Base-by-base conservation (phyloP, 805 yeast species). In the Hanseniaspora clermontiae region DNA sequence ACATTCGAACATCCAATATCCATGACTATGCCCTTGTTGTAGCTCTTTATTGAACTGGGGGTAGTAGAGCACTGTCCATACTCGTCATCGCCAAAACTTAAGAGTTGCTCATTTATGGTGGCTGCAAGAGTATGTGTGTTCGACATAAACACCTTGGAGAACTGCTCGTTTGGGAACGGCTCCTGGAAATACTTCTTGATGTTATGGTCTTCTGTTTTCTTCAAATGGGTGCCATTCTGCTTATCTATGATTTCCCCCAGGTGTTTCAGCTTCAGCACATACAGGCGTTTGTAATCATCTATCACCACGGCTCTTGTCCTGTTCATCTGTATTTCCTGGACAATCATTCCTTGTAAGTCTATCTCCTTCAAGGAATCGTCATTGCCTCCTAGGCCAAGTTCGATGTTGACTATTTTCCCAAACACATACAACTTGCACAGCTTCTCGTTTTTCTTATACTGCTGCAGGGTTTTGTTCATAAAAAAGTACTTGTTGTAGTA, bases 81-180 rank as follows among this genome's bases (percentile, higher is more conserved):
- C 17, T 74, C 72, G 63, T 87, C 87, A 59, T 80, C 74, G 0
- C 97, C 97, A 95, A 96, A 90, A 0, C 89, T 68, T 59, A 74
- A 84, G 1, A 87, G 70, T n/a, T 75, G 75, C 40, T 81, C 80
- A 15, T 68, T 61, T 0, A 69, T 63, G 0, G 84, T 77, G 20
- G 85, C 61, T 0, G 77, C 83, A 10, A 88, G 62, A 0, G 87
- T 72, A 64, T 87, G 95, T 62, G 84, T 84, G 61, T 80, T 79
- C 53, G 88, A 81, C 0, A 81, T 65, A 1, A 77, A 78, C 1
- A 80, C 69, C 31, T 65, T 63, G 0, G 69, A 57, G 1, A 72
- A 65, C 2, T 63, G 63, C 64, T 31, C 64, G 68, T 8, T 67
- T 64, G 43, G 43, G 15, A 37, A 37, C n/a, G 53, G 58, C 34